Evolutionary conservation across 768 basidiomycete species (phyloP).

Genomic region (Boletus edulis): DNA sequence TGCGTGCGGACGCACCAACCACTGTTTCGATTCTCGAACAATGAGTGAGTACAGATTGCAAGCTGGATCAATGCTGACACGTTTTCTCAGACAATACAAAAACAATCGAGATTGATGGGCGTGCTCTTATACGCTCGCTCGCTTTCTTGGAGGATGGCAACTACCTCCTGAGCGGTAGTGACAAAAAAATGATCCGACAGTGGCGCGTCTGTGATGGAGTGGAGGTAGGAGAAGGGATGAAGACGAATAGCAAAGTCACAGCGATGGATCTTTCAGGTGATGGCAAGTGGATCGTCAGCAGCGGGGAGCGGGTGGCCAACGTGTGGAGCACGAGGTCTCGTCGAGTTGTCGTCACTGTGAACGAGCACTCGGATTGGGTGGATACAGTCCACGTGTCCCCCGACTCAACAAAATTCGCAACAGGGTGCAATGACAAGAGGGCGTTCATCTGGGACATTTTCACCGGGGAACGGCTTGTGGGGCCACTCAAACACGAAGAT

Average conservation of each 20-base stretch:
- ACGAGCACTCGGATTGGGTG: neutral
- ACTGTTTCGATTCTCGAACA: too few species aligned
- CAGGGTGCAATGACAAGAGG: neutral
- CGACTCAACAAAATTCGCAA: constrained; percentile 8
- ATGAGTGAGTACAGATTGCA: neutral
- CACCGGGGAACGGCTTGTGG: constrained; percentile 3
- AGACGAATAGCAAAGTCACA: neutral
- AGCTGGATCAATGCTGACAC: neutral
- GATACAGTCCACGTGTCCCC: neutral
- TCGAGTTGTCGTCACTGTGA: neutral
- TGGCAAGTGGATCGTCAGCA: constrained; percentile 1
- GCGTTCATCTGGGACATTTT: constrained; percentile 6
- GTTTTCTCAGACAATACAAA: neutral
- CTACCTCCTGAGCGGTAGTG: neutral
- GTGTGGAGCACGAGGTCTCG: neutral
- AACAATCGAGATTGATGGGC: neutral
- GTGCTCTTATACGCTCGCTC: neutral
- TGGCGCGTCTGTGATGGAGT: neutral
- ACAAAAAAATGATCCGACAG: neutral
- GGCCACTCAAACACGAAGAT: constrained; percentile 4
- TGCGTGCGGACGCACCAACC: too few species aligned
- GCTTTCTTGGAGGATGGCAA: neutral
- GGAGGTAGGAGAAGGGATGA: neutral
- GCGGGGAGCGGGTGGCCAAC: neutral
- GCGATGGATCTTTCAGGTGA: neutral